Percentiles rank a stretch among this genome's conserved stretches.
Conservation (phyloP, 371 early-diverging fungal species). For the Lichtheimia ramosa region DNA sequence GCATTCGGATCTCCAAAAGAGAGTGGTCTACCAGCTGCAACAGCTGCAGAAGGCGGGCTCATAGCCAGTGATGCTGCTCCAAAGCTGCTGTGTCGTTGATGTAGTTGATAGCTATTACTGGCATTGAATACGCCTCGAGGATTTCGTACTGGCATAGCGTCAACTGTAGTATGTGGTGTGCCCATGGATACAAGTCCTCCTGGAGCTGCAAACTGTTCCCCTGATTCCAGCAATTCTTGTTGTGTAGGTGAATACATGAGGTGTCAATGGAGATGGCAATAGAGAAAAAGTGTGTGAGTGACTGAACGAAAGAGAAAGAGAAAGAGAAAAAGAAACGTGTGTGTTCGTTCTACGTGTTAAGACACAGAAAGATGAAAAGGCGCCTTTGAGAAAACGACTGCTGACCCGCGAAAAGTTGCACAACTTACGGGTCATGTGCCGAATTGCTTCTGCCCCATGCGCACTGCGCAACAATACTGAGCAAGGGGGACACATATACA, state of each 20-base stretch:
- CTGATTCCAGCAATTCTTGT: constrained; percentile 28
- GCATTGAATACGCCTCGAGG: constrained; percentile 11
- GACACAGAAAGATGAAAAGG: background rate
- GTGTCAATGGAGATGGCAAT: background rate
- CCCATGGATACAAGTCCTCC: constrained; percentile 15
- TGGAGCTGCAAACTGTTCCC: constrained; percentile 13
- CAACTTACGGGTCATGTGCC: constrained; percentile 1
- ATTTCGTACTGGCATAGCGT: constrained; percentile 37
- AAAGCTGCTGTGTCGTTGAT: constrained; percentile 30
- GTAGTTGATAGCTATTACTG: constrained; percentile 15
- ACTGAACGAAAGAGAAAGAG: background rate
- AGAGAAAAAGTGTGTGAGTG: background rate
- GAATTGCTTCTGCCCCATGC: no score
- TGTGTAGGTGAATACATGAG: constrained; percentile 40
- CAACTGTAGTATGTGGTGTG: constrained; percentile 38
- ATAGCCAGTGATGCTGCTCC: constrained; percentile 37
- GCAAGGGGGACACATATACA: no score
- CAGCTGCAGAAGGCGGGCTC: constrained; percentile 29
- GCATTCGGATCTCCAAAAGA: constrained; percentile 24
- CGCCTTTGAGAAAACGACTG: constrained; percentile 3
- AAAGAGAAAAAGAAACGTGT: background rate
- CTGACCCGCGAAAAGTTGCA: constrained; percentile 4
- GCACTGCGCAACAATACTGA: no score
- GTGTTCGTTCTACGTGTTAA: background rate
- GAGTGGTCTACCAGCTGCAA: constrained; percentile 10